phyloP scores from a whole-genome alignment of 208 protist species.

The Angomonas ambiguus region DNA sequence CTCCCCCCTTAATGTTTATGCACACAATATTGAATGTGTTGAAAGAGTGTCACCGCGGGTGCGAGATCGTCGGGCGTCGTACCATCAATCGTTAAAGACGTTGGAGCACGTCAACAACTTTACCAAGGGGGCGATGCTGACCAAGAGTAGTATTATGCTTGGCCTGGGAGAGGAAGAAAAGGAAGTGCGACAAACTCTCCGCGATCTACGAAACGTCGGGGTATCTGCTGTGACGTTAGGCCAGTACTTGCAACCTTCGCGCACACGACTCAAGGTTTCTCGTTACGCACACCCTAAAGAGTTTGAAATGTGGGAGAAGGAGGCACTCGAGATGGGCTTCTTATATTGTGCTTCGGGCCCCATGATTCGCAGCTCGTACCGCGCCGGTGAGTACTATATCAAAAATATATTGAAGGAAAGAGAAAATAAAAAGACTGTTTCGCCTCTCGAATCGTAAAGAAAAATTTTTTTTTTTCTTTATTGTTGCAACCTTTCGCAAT shows the following conservation, averaged over 20 bases:
- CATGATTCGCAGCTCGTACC: slow-evolving; percentile 95
- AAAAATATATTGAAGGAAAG: slow-evolving; percentile 89
- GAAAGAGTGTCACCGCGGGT: slow-evolving; percentile 91
- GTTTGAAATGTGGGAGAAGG: slow-evolving; percentile 94
- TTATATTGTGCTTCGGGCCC: slow-evolving; percentile 96
- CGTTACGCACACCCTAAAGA: slow-evolving; percentile 95
- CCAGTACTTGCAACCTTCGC: slow-evolving; percentile 96
- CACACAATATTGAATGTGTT: slow-evolving; percentile 98
- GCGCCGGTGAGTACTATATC: slow-evolving; percentile 95
- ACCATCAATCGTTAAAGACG: slow-evolving; percentile 92
- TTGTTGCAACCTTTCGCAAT: not conserved
- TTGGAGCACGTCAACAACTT: slow-evolving; percentile 90
- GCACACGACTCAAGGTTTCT: slow-evolving; percentile 95
- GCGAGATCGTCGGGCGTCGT: slow-evolving; percentile 94
- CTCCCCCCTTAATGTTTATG: slow-evolving; percentile 96
- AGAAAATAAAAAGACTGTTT: slow-evolving; percentile 10
- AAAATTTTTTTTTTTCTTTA: slow-evolving; percentile 13
- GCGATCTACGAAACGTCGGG: slow-evolving; percentile 88
- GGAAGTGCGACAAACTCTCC: slow-evolving; percentile 94
- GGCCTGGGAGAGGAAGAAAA: slow-evolving; percentile 95
- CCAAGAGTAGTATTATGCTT: slow-evolving; percentile 98
- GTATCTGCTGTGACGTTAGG: slow-evolving; percentile 95
- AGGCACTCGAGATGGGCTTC: slow-evolving; percentile 94
- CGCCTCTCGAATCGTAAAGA: too few relatives aligned
- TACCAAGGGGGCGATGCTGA: slow-evolving; percentile 85